Evolutionary conservation across 176 grass and related monocot genomes (phyloP), one percentile per base, ranked within the genome.

Genomic region (Triticum monococcum): DNA sequence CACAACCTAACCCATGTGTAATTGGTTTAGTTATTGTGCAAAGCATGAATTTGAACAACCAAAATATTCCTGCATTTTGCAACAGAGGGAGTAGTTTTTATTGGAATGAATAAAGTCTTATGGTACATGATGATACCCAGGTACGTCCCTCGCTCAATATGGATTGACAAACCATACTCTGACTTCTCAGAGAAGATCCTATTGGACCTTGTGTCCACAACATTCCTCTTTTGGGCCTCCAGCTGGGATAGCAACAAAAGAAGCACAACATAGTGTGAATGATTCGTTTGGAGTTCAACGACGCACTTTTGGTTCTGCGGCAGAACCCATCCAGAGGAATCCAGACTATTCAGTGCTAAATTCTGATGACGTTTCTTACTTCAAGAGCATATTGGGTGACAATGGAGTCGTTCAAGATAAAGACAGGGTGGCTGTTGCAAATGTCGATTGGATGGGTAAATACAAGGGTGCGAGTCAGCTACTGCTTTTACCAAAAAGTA

Each of bases 381-480:
- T 95, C 88, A 95, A 92, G 89, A 95, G 86, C 28, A 64, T 95
- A 40, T 86, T 98, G 83, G 96, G 88, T 37, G 96, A 92, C 9
- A 98, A 73, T 82, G 59, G 84, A 87, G 91, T 98, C 79, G 79
- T 98, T 91, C 89, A 95, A 85, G 96, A 95, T 79, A 33, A 93
- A 84, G 96, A 98, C 75, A 93, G 91, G 79, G 37, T 98, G 11
- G 87, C 87, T 64, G 89, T 91, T 85, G 91, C 93, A 84, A 98
- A 98, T 52, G 75, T 86, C 38, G 96, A 98, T 69, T 98, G 96
- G 96, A 90, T 95, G 91, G 81, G 91, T 30, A 98, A 94, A 86
- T 98, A 98, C 77, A 93, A 77, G 72, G 96, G 96, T 41, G 37
- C 91, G 79, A 95, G 96, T 81, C 91, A 88, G 78, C 88, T 98